Base-by-base conservation (phyloP, 768 basidiomycete genomes). In the Flagelloscypha sp. region DNA sequence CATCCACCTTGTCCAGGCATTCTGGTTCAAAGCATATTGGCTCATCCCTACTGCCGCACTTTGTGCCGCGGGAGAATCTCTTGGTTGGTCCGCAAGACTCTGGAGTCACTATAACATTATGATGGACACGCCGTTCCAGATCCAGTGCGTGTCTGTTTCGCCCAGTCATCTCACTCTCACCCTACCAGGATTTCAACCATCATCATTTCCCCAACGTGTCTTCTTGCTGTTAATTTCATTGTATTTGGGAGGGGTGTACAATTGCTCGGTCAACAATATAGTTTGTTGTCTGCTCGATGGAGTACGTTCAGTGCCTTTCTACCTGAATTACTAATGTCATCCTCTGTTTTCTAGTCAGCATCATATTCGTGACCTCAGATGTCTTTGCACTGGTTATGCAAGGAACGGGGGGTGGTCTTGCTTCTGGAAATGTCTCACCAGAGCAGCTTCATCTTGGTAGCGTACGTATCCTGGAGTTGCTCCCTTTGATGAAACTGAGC, bases 181-280 rank as follows among this genome's bases (percentile, higher is more conserved):
- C 19, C 30, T 19, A 16, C 6, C 29, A 66, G 65, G 44, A 63
- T 68, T 20, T 47, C 48, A 16, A 53, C 53, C n/a, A 61, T 64
- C 6, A 69, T 72, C 43, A 53, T 70, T 33, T 57, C 61, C 4
- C 70, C 69, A 5, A 63, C 64, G 0, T 64, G 65, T 31, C 49
- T 65, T 33, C 47, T 62, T 9, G 67, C 69, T 4, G 66, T 66
- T 24, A 64, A 62, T 42, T 73, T 71, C 46, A 54, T 68, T 35
- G 54, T 67, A n/a, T 53, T 73, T 6, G 63, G 65, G 6, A 47
- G 48, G 27, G 49, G 65, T 43, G 61, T 65, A 33, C 44, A 40
- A 11, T 39, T 38, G 7, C 45, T 65, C 20, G 62, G 61, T 2
- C 24, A 44, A 6, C 46, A 57, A 30, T 62, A 64, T 49, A 59